Evolutionary conservation across 768 basidiomycete species (phyloP), one percentile per base, ranked within the genome.

Genomic region (Fomitopsis serialis): DNA sequence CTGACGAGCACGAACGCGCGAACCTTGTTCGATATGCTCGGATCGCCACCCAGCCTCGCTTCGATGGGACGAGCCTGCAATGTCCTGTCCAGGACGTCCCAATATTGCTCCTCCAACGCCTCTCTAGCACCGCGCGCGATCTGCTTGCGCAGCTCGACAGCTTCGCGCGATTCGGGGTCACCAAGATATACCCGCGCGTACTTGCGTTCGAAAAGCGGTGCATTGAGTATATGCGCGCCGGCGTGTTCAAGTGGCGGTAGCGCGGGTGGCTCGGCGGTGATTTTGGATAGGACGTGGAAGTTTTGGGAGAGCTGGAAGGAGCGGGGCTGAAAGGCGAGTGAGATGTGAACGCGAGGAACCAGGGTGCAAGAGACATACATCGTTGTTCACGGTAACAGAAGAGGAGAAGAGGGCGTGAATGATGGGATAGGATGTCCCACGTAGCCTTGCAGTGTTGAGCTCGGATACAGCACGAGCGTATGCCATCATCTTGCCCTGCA

Each of bases 401-500:
- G 87, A 87, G 50, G 87, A 78, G 42, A 82, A 78, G 42, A 92
- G 75, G 1, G 82, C 72, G 59, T 91, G 87, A 8, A 92, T 71
- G 55, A 93, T 76, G 6, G 90, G 89, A 67, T 78, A 92, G 1
- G 85, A 90, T 5, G 76, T 82, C 17, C 82, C 86, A 2, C 84
- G 80, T 17, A 86, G 71, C 42, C 93, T 75, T 0, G 89, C 80
- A 36, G 75, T 69, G 71, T 97, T 94, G 48, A 98, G 73, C 22
- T 90, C 83, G 7, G 79, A 74, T 42, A 98, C 74, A 29, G 89
- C 85, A 45, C 83, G 82, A 73, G 95, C 90, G 67, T 98, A 99
- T 12, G 84, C 85, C 88, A 98, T 92, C 94, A 98, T 94, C 70
- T 90, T 91, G 69, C 79, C 84, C 68, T 95, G 93, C 86, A 89